Evolutionary conservation across 2,329 filamentous ascomycete species (phyloP).

Genomic region (Ascochyta fabae): DNA sequence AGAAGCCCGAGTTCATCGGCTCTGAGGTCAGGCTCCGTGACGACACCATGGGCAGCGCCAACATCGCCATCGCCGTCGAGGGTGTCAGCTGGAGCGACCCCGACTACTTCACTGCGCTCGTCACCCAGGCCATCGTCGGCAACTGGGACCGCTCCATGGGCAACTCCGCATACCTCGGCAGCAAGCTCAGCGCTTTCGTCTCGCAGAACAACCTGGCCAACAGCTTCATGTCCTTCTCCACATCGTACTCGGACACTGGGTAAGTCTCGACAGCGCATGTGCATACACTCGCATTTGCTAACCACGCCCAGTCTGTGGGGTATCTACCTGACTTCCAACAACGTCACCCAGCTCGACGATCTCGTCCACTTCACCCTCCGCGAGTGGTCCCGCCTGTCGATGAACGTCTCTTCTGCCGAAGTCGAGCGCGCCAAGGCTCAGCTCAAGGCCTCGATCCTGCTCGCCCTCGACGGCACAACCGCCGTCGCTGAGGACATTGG

Average conservation of each 20-base stretch:
- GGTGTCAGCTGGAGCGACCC: slow-evolving; percentile 99
- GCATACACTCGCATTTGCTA: slow-evolving; percentile 28
- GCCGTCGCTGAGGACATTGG: slow-evolving; percentile 98
- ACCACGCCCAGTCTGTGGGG: slow-evolving; percentile 82
- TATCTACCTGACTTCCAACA: slow-evolving; percentile 96
- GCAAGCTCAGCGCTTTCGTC: slow-evolving; percentile 95
- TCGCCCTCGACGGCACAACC: slow-evolving; percentile 96
- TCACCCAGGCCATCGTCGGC: slow-evolving; percentile 97
- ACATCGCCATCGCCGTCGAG: slow-evolving; percentile 98
- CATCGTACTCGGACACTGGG: slow-evolving; percentile 99
- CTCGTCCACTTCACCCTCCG: slow-evolving; percentile 97
- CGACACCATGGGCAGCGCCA: slow-evolving; percentile 92
- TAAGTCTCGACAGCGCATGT: slow-evolving; percentile 58
- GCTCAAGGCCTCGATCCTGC: slow-evolving; percentile 96
- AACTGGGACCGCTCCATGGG: slow-evolving; percentile 99
- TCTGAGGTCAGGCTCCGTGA: slow-evolving; percentile 96
- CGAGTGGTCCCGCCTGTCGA: slow-evolving; percentile 95
- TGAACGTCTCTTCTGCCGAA: slow-evolving; percentile 86
- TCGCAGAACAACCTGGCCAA: slow-evolving; percentile 96
- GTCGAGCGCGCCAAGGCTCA: slow-evolving; percentile 98
- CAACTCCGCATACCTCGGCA: slow-evolving; percentile 94
- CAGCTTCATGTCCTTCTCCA: slow-evolving; percentile 99
- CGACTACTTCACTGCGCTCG: slow-evolving; percentile 97
- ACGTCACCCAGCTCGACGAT: slow-evolving; percentile 86
- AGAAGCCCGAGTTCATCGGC: slow-evolving; percentile 92